Evolutionary conservation across 2,329 filamentous ascomycete genomes (phyloP).

Genomic region (Ophiocordyceps camponoti-floridani): DNA sequence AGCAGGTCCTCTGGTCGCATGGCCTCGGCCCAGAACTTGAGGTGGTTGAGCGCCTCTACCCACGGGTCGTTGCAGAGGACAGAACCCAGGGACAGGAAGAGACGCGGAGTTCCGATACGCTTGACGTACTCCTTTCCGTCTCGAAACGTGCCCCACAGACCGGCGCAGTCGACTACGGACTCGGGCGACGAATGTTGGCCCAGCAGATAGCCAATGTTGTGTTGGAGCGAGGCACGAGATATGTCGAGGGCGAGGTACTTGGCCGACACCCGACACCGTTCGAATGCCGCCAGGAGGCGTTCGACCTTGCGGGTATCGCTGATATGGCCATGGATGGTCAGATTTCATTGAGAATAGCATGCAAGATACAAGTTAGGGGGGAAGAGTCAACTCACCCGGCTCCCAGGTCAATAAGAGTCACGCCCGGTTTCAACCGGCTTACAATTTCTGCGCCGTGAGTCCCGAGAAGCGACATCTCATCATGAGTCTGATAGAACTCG

Average conservation of each 20-base stretch:
- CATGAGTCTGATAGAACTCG: conserved; percentile 22
- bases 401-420: conserved; percentile 21
- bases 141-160: conserved; percentile 21
- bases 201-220: conserved; percentile 15
- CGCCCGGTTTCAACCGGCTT: conserved; percentile 9
- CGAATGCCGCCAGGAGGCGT: conserved; percentile 17
- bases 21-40: conserved; percentile 17
- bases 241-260: conserved; percentile 23
- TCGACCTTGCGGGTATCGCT: conserved; percentile 23
- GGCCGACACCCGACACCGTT: conserved; percentile 9
- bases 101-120: conserved; percentile 11
- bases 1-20: conserved; percentile 17
- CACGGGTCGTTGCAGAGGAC: conserved; percentile 23
- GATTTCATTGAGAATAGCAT: no score
- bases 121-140: conserved; percentile 15
- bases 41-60: conserved; percentile 14
- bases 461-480: conserved; percentile 19
- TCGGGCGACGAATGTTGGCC: conserved; percentile 9
- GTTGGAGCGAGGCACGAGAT: conserved; percentile 15
- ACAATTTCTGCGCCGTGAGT: conserved; percentile 17
- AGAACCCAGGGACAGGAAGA: conserved; percentile 23
- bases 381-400: conserved; percentile 25
- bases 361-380: no score
- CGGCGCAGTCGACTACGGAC: conserved; percentile 15
- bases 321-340: no score